These are phyloP conservation scores for Mucor racemosus DNA, from an alignment of 371 early-diverging fungal species.

Conservation along the genomic window DNA sequence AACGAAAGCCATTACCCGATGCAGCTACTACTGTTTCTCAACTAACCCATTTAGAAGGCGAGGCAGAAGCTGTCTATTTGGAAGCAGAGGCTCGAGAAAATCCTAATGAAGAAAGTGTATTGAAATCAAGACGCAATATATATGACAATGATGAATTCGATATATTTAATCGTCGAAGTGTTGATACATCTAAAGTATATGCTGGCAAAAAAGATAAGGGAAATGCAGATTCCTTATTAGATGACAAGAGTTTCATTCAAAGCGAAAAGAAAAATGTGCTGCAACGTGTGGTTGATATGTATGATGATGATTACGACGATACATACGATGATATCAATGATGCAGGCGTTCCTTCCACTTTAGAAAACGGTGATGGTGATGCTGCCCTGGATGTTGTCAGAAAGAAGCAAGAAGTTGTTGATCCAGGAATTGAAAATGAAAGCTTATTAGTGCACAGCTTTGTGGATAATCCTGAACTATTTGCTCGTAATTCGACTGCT, in stretches of 20 bases:
- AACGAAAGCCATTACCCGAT: constrained; percentile 35
- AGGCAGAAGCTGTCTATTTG: constrained; percentile 3
- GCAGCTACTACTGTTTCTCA: constrained; percentile 5
- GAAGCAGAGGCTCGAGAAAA: background rate
- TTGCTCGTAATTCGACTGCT: constrained; percentile 58
- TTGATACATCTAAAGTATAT: constrained; percentile 70
- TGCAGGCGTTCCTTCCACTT: constrained; percentile 59
- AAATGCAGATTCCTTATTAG: constrained; percentile 34
- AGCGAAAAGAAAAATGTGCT: constrained; percentile 65
- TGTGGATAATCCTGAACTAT: constrained; percentile 56
- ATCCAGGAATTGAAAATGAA: constrained; percentile 65
- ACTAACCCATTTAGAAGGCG: constrained; percentile 6
- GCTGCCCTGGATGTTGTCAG: constrained; percentile 36
- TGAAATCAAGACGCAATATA: constrained; percentile 75
- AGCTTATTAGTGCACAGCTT: constrained; percentile 59
- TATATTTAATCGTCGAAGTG: constrained; percentile 63
- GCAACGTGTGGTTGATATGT: constrained; percentile 63
- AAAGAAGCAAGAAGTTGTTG: constrained; percentile 30
- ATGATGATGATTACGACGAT: constrained; percentile 92
- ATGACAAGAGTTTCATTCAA: constrained; percentile 64
- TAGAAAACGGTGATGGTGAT: constrained; percentile 59
- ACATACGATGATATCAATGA: constrained; percentile 83
- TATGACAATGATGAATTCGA: constrained; percentile 95
- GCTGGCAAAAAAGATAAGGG: constrained; percentile 73
- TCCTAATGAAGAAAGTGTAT: constrained; percentile 25